phyloP scores from a whole-genome alignment of 768 basidiomycete species.

The Leccinum pellstonianum region DNA sequence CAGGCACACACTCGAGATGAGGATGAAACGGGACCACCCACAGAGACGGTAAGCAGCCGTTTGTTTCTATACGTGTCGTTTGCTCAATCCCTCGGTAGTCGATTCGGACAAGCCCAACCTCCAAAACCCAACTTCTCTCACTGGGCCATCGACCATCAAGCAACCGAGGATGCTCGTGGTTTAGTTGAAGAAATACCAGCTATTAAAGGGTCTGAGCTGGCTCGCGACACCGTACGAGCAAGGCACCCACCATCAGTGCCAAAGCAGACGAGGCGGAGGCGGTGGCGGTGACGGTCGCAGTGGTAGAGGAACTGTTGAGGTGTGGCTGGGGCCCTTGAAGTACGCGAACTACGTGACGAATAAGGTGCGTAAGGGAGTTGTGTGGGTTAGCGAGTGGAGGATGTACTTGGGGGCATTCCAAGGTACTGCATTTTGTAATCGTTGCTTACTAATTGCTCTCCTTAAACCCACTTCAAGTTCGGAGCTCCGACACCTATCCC shows the following conservation, averaged over 20 bases:
- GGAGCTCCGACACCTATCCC: no score
- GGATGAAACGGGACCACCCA: conserved; percentile 35
- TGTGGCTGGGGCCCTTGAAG: no score
- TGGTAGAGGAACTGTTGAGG: no score
- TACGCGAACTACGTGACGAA: no score
- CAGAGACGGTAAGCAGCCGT: conserved; percentile 56
- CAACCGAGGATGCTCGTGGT: conserved; percentile 97
- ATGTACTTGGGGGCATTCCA: no score
- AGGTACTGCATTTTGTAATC: no score
- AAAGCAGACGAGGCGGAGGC: no score
- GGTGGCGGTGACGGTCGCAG: no score
- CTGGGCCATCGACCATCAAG: conserved; percentile 76
- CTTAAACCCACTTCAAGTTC: no score
- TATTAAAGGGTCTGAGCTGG: conserved; percentile 94
- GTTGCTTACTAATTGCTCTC: no score
- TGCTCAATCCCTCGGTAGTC: conserved; percentile 44
- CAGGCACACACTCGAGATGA: conserved; percentile 43
- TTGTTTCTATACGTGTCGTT: not conserved
- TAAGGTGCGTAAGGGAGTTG: no score
- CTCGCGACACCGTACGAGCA: conserved; percentile 97
- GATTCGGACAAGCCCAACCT: conserved; percentile 98
- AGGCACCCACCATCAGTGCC: conserved; percentile 55
- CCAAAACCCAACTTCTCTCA: conserved; percentile 94
- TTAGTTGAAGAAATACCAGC: conserved; percentile 95
- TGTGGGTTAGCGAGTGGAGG: no score